These are phyloP conservation scores for Ganoderma sp. DNA, from an alignment of 1,284 basidiomycete species.

Conservation along the genomic window DNA sequence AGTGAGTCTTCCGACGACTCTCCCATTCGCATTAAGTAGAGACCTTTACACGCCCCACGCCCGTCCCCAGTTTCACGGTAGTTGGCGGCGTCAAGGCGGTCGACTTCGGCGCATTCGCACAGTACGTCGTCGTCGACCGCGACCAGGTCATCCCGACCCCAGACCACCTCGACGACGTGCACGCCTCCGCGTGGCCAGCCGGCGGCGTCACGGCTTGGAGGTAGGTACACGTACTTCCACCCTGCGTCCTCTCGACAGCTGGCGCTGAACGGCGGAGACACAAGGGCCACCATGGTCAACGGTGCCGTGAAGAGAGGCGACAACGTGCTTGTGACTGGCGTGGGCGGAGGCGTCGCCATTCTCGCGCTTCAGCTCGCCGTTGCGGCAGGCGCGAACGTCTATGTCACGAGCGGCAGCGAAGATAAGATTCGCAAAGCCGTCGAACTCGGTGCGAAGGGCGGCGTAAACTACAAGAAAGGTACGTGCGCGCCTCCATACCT, in stretches of 20 bases:
- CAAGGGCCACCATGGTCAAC: slow-evolving; percentile 74
- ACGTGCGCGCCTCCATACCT: slow-evolving; percentile 27
- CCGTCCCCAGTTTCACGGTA: slow-evolving; percentile 54
- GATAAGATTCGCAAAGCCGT: slow-evolving; percentile 76
- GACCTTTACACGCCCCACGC: not conserved
- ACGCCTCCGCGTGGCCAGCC: slow-evolving; percentile 79
- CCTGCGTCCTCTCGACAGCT: not conserved
- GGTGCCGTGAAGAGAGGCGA: slow-evolving; percentile 68
- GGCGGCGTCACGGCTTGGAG: slow-evolving; percentile 86
- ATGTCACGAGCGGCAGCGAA: slow-evolving; percentile 78
- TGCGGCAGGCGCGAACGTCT: slow-evolving; percentile 80
- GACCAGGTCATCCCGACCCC: slow-evolving; percentile 74
- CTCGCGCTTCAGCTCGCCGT: slow-evolving; percentile 78
- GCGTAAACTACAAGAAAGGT: slow-evolving; percentile 77
- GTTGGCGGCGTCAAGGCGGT: slow-evolving; percentile 62
- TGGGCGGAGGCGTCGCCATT: slow-evolving; percentile 86
- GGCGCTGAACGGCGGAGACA: not conserved
- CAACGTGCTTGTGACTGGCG: slow-evolving; percentile 80
- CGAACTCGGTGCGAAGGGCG: slow-evolving; percentile 77
- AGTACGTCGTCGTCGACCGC: slow-evolving; percentile 77
- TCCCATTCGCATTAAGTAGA: slow-evolving; percentile 12
- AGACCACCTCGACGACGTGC: slow-evolving; percentile 69
- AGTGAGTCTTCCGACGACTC: slow-evolving; percentile 30
- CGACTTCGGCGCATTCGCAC: slow-evolving; percentile 74
- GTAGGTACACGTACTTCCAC: slow-evolving; percentile 44